Evolutionary conservation across 2,329 filamentous ascomycete species (phyloP), one percentile per base, ranked within the genome.

Genomic region (Zymoseptoria passerinii): DNA sequence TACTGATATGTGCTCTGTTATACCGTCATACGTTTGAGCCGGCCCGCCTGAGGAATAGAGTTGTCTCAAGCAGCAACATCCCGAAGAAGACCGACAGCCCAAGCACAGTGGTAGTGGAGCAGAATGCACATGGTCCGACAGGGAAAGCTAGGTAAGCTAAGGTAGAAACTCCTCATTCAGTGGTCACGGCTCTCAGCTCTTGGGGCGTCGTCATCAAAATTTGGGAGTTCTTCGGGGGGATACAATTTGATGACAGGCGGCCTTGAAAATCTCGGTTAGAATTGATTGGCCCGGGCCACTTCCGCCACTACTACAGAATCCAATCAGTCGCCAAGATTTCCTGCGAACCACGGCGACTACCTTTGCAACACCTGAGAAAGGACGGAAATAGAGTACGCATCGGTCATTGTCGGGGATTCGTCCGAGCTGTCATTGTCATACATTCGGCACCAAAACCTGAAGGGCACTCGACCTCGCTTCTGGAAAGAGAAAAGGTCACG

Each of bases 401-500:
- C 49, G 49, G 16, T 6, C 27, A 5, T 18, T 23, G 20, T 51
- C 19, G 49, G 49, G 10, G 27, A 23, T 51, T 5, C 49, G 49
- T 51, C 20, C 20, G 49, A 18, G 13, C 19, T n/a, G 49, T 51
- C 49, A 51, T 28, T n/a, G 49, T 51, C 49, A 51, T 28, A 53
- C 28, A 19, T 9, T 35, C 20, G 51, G 51, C 20, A 53, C 28
- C 20, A 19, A 29, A 23, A 9, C 27, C 51, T 18, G 51, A 28
- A 4, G 16, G 2, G n/a, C 35, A 16, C 35, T 44, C 35, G 3
- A 44, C 35, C n/a, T 44, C 35, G 35, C 71, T 63, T 70, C 67
- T 63, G 66, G 52, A 64, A 65, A 68, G 66, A 55, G 44, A 49
- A 57, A 27, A 49, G 16, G n/a, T 59, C 28, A 53, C 67, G 70